phyloP scores from a whole-genome alignment of 768 basidiomycete species.

The Phlebiopsis flavidoalba region DNA sequence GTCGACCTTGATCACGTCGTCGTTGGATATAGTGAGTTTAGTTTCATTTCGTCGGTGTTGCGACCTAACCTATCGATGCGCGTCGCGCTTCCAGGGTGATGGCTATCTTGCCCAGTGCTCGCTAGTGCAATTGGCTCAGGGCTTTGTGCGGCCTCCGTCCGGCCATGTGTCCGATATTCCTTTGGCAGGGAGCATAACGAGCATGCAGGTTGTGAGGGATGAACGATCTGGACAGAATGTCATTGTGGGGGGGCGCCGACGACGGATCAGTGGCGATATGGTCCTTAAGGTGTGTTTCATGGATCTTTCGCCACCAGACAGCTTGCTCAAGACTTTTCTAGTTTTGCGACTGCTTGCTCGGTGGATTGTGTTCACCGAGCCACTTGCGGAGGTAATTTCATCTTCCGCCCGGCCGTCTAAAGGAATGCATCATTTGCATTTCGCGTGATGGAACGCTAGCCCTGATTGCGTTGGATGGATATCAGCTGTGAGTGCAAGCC shows the following conservation, averaged over 20 bases:
- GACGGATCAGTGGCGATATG: slow-evolving; percentile 78
- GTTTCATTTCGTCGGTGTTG: not conserved
- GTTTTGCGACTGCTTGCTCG: slow-evolving; percentile 60
- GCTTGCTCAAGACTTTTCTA: slow-evolving; percentile 31
- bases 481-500: slow-evolving; percentile 61
- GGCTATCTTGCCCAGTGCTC: slow-evolving; percentile 25
- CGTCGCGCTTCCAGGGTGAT: slow-evolving; percentile 20
- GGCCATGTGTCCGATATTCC: slow-evolving; percentile 39
- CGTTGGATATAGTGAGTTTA: slow-evolving; percentile 37
- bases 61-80: not conserved
- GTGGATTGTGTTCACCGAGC: slow-evolving; percentile 70
- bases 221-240: slow-evolving; percentile 53
- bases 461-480: slow-evolving; percentile 66
- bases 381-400: slow-evolving; percentile 56
- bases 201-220: slow-evolving; percentile 53
- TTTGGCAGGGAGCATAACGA: slow-evolving; percentile 42
- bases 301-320: not conserved
- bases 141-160: slow-evolving; percentile 18
- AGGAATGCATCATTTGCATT: slow-evolving; percentile 67
- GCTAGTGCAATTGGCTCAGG: slow-evolving; percentile 15
- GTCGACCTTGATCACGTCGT: slow-evolving; percentile 55
- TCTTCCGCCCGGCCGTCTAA: slow-evolving; percentile 51
- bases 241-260: slow-evolving; percentile 69
- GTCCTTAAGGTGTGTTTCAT: slow-evolving; percentile 50
- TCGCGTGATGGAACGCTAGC: slow-evolving; percentile 80